A percentile compares a stretch with the other conserved stretches of the same genome.
Evolutionary conservation across 1,139 yeast species (phyloP).

Genomic region (Yamadazyma sp.): DNA sequence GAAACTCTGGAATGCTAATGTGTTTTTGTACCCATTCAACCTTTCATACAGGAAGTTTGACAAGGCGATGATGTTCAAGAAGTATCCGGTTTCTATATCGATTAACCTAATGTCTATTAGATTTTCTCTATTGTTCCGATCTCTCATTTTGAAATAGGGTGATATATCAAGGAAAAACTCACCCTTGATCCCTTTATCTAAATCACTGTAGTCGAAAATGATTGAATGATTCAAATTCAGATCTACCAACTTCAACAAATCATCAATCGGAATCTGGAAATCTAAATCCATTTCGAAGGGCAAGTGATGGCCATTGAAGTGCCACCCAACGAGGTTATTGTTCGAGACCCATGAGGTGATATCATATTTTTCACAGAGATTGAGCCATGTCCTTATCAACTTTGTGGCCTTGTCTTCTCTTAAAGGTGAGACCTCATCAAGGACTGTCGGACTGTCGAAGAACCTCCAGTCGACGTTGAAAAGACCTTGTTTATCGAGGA

Average conservation of each 20-base stretch:
- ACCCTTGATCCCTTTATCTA: slow-evolving; percentile 22
- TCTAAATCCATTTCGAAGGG: slow-evolving; percentile 56
- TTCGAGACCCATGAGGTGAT: slow-evolving; percentile 49
- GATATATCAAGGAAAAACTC: slow-evolving; percentile 41
- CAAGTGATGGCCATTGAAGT: slow-evolving; percentile 52
- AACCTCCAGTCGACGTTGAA: slow-evolving; percentile 46
- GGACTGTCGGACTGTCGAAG: slow-evolving; percentile 28
- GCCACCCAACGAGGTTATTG: slow-evolving; percentile 52
- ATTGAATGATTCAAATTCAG: slow-evolving; percentile 40
- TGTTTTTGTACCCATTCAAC: slow-evolving; percentile 12
- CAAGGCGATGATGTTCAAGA: slow-evolving; percentile 63
- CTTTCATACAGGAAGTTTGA: slow-evolving; percentile 23
- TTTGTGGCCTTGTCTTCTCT: slow-evolving; percentile 27
- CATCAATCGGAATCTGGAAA: slow-evolving; percentile 50
- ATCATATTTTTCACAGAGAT: slow-evolving; percentile 26
- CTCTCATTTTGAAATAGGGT: slow-evolving; percentile 33
- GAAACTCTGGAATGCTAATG: slow-evolving; percentile 17
- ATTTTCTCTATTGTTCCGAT: slow-evolving; percentile 45
- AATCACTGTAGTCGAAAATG: slow-evolving; percentile 29
- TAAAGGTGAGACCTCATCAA: slow-evolving; percentile 20
- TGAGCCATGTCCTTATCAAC: slow-evolving; percentile 32
- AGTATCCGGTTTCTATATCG: slow-evolving; percentile 73
- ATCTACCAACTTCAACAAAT: slow-evolving; percentile 39
- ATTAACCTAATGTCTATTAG: slow-evolving; percentile 80
- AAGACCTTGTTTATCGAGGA: slow-evolving; percentile 25